Evolutionary conservation across 371 early-diverging fungal species (phyloP), one percentile per base, ranked within the genome.

Genomic region (Parasitella parasitica): DNA sequence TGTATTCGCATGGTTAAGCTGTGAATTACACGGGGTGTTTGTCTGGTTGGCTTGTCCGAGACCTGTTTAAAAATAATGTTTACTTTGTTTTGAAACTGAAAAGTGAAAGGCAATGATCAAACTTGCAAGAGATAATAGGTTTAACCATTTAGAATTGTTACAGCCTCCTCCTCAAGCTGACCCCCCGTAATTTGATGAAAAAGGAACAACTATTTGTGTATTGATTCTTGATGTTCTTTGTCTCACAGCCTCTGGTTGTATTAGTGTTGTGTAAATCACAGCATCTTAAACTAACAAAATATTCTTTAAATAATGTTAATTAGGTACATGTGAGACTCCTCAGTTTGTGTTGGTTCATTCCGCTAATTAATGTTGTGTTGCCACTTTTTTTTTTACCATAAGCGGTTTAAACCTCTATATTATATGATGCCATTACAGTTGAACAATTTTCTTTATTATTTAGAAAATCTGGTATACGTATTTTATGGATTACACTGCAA

Each of bases 1-100:
- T 59, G 36, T 9, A 66, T 54, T 0, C 60, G 8, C 61, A 66
- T 60, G 13, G 66, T 66, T 12, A 66, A 20, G 18, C 57, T 66
- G 60, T 66, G 57, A 6, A 66, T 26, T 9, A 55, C 22, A 9
- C 66, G 7, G 4, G 61, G 43, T 22, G 61, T 18, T 26, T 61
- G 61, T 3, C 37, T 30, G 2, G 6, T 8, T 16, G 60, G 60
- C 36, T 36, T 36, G 36, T 36, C 36, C 36, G 13, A 13, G 3
- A 36, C 36, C 13, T 36, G 36, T 13, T 36, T 36, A 13, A 36
- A 11, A 30, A 30, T n/a, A n/a, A n/a, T n/a, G n/a, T n/a, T n/a
- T n/a, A n/a, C n/a, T n/a, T n/a, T n/a, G n/a, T n/a, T n/a, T n/a
- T n/a, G n/a, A n/a, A n/a, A n/a, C n/a, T n/a, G n/a, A n/a, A n/a